Evolutionary conservation across 331 rosid genomes (phyloP).

Genomic region (Malus hybrid): DNA sequence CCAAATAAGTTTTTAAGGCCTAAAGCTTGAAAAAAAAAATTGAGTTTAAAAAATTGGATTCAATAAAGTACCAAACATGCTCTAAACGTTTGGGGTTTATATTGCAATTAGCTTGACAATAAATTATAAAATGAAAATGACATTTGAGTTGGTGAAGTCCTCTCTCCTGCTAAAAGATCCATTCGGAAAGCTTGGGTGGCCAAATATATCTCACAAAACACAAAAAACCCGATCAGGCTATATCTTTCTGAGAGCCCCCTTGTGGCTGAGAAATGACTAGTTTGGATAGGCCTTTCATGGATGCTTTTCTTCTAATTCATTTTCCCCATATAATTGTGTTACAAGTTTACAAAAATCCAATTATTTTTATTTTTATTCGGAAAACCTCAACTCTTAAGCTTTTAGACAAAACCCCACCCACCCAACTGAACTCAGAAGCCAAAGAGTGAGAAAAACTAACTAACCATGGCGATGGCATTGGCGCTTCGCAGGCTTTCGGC

Average conservation of each 20-base stretch:
- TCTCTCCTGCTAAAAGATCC: neutral
- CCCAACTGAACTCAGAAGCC: neutral
- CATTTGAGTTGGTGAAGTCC: slow-evolving; percentile 2
- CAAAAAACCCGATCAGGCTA: slow-evolving; percentile 28
- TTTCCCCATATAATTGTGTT: neutral
- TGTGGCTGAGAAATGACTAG: slow-evolving; percentile 49
- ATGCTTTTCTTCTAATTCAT: slow-evolving; percentile 12
- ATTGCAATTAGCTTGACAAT: neutral
- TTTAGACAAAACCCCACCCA: slow-evolving; percentile 6
- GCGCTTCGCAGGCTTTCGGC: slow-evolving; percentile 88
- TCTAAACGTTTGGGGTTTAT: no score
- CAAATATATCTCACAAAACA: slow-evolving; percentile 17
- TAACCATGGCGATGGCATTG: slow-evolving; percentile 81
- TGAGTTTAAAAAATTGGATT: no score
- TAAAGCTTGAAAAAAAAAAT: no score
- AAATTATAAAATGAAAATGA: neutral
- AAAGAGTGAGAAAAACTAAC: neutral
- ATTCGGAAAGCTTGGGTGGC: slow-evolving; percentile 33
- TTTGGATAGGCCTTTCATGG: slow-evolving; percentile 59
- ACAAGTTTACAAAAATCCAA: neutral
- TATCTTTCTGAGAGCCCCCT: slow-evolving; percentile 4
- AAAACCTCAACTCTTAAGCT: slow-evolving; percentile 1
- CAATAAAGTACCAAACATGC: no score
- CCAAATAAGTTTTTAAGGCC: no score
- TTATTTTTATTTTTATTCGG: neutral